phyloP scores from a whole-genome alignment of 495 filamentous ascomycete genomes.

The Penicillium paradoxum region DNA sequence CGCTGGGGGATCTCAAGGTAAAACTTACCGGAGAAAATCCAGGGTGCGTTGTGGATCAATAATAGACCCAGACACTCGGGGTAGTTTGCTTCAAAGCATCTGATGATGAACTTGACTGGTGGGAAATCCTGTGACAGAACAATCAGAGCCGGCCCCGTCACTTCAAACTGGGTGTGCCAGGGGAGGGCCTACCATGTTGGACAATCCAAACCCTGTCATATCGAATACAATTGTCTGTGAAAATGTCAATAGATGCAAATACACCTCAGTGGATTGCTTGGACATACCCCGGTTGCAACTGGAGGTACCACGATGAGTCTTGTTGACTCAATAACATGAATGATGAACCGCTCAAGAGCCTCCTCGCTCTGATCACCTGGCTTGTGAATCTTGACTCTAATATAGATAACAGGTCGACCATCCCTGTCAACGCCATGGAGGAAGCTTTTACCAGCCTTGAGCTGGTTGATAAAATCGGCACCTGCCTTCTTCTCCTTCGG shows the following conservation, averaged over 20 bases:
- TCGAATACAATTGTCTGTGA: constrained; percentile 74
- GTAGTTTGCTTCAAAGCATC: constrained; percentile 92
- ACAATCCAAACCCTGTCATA: constrained; percentile 68
- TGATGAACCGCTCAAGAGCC: constrained; percentile 73
- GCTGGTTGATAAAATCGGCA: constrained; percentile 72
- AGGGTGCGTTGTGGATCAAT: constrained; percentile 85
- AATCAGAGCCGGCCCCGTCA: background rate
- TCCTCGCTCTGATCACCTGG: constrained; percentile 76
- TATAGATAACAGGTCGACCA: constrained; percentile 72
- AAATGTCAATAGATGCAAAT: constrained; percentile 1
- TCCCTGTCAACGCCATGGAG: constrained; percentile 76
- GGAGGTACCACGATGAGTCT: constrained; percentile 65
- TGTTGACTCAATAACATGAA: constrained; percentile 81
- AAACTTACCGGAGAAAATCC: constrained; percentile 72
- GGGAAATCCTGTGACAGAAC: constrained; percentile 66
- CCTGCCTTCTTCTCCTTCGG: constrained; percentile 53
- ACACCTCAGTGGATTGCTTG: background rate
- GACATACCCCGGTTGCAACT: constrained; percentile 76
- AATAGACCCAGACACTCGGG: constrained; percentile 79
- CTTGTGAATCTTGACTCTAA: constrained; percentile 71
- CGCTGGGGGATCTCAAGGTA: background rate
- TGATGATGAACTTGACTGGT: constrained; percentile 92
- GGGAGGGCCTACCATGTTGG: constrained; percentile 67
- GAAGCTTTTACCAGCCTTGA: constrained; percentile 81
- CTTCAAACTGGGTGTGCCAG: too few relatives aligned